These are phyloP conservation scores for Westerdykella sp. DNA, from an alignment of 2,329 filamentous ascomycete species.

Conservation along the genomic window DNA sequence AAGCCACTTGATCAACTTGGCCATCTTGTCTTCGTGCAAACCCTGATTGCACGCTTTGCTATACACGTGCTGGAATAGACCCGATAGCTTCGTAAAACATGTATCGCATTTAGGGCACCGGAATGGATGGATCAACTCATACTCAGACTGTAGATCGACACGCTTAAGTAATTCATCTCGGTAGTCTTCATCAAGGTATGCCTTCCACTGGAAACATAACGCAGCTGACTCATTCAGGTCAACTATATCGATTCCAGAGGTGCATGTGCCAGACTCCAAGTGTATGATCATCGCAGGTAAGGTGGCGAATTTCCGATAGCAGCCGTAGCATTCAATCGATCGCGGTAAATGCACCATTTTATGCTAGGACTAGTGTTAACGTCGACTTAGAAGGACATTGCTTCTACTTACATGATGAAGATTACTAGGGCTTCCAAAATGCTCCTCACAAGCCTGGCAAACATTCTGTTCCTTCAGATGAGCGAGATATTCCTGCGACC, in stretches of 20 bases:
- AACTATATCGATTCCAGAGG: constrained; percentile 9
- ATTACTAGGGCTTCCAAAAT: constrained; percentile 8
- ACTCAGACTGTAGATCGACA: constrained; percentile 3
- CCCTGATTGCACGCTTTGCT: constrained; percentile 10
- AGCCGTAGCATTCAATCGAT: constrained; percentile 9
- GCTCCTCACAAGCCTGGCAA: constrained; percentile 7
- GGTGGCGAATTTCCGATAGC: constrained; percentile 8
- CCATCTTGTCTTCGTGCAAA: constrained; percentile 7
- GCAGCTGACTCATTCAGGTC: constrained; percentile 15
- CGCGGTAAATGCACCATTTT: constrained; percentile 8
- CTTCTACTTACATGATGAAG: constrained; percentile 8
- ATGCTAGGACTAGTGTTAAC: constrained; percentile 8
- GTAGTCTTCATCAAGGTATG: constrained; percentile 14
- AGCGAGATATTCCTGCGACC: constrained; percentile 4
- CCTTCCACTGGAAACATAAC: constrained; percentile 12
- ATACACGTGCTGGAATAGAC: constrained; percentile 11
- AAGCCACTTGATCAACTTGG: constrained; percentile 11
- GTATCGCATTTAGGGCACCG: constrained; percentile 8
- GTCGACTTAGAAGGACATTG: not conserved
- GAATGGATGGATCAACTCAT: constrained; percentile 7
- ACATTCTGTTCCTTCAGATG: constrained; percentile 11
- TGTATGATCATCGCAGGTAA: constrained; percentile 12
- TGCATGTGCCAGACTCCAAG: constrained; percentile 13
- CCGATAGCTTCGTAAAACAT: constrained; percentile 10
- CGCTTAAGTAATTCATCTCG: constrained; percentile 10